phyloP scores from a whole-genome alignment of 164 flowering plant species.

The Houttuynia cordata region DNA sequence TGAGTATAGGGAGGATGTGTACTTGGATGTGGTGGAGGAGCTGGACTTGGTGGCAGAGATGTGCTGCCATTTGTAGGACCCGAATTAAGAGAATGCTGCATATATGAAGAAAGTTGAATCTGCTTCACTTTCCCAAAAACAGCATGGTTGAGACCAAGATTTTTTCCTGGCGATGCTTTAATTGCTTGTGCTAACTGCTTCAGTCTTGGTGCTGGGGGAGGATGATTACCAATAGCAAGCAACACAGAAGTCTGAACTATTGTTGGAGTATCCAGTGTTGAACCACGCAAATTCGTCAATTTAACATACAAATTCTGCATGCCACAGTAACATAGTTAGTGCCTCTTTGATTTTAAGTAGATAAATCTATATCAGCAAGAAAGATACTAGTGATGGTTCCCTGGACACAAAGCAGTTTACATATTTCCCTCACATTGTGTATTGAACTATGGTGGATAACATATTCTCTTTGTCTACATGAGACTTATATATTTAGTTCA shows the following conservation, averaged over 20 bases:
- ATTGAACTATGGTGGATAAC: too few relatives aligned
- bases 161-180: slow-evolving; percentile 47
- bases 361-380: not conserved
- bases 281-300: slow-evolving; percentile 61
- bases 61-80: slow-evolving; percentile 13
- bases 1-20: slow-evolving; percentile 15
- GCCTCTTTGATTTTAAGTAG: not conserved
- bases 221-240: slow-evolving; percentile 49
- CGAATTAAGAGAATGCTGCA: slow-evolving; percentile 42
- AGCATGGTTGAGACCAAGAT: slow-evolving; percentile 75
- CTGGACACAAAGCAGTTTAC: not conserved
- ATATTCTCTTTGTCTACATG: too few relatives aligned
- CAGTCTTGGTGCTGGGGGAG: slow-evolving; percentile 40
- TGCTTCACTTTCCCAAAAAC: slow-evolving; percentile 80
- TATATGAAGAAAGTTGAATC: slow-evolving; percentile 59
- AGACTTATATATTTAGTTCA: too few relatives aligned
- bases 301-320: slow-evolving; percentile 75
- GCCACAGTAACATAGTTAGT: not conserved
- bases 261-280: slow-evolving; percentile 63
- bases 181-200: slow-evolving; percentile 85
- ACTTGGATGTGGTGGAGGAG: slow-evolving; percentile 48
- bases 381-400: not conserved
- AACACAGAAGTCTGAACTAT: slow-evolving; percentile 62
- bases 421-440: too few relatives aligned
- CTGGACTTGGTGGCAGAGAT: not conserved